Evolutionary conservation across 306 rosid species (phyloP), one percentile per base, ranked within the genome.

Genomic region (Sophora flavescens): DNA sequence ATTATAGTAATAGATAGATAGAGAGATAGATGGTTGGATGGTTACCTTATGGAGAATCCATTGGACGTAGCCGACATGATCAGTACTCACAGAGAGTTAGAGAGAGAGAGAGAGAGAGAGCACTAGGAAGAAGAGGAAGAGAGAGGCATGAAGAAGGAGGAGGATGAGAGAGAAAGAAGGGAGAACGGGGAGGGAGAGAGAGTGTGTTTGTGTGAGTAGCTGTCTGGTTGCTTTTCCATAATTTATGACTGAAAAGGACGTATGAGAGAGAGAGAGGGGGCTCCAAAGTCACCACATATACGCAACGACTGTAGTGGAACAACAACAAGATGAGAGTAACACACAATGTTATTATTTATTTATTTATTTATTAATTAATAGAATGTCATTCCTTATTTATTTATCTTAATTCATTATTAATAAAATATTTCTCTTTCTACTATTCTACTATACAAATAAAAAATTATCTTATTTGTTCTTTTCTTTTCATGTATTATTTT

Each of bases 231-330:
- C 87, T 77, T 87, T 87, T 82, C 84, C 85, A 80, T 83, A 84
- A 89, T 94, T 94, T 94, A 94, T 90, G 91, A 94, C 81, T 78
- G 97, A 94, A 80, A 92, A 85, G 71, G 97, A 92, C 96, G 75
- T 86, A 84, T 89, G 90, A 93, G 94, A 83, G 87, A 81, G 90
- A 73, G 89, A 56, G 81, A 41, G 74, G 75, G 77, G 80, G 83
- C 78, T 75, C 72, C 73, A 81, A 84, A 86, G 88, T 85, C 82
- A 72, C 76, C 58, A 77, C 69, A 62, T 47, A 63, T 48, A 17
- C 70, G 52, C n/a, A 42, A 36, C 26, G 51, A 8, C 8, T 38
- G 41, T 22, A 22, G 22, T 22, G 22, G 22, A 22, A 22, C 22
- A 22, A 22, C 22, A 22, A 22, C 22, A 22, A 22, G 22, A 22